Base-by-base conservation (phyloP, 805 yeast species). In the Kuraishia hungarica region DNA sequence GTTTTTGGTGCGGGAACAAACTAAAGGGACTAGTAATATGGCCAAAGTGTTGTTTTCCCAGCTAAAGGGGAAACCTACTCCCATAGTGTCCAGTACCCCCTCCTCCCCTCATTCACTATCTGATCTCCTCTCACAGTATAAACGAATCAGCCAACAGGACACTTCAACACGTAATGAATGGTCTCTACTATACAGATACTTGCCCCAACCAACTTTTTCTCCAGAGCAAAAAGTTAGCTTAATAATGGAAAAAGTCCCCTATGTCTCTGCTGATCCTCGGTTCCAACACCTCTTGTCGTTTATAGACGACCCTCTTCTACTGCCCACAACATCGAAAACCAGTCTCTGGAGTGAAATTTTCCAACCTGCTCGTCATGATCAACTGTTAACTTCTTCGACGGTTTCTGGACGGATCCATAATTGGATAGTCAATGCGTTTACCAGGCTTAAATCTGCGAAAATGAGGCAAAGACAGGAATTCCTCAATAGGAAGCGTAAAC, bases 371-470 rank as follows among this genome's bases (percentile, higher is more conserved):
- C 50, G 58, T 1, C 64, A 70, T 24, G 57, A 60, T 1, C 71
- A 75, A 7, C 66, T 77, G 47, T 59, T 79, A 39, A 68, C 77
- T 50, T 58, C 71, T 7, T 48, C 55, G 1, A 52, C 58, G 1
- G 61, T 66, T 20, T 64, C 66, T 19, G 50, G 29, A 0, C 62
- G 60, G 1, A 61, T 79, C 1, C 61, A 63, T 23, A 54, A 59
- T 11, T 80, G 84, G 84, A 58, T 80, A 1, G 48, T 56, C 2
- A 67, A 71, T 21, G 66, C 80, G 1, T 80, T 78, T 56, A 57
- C 55, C 2, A 66, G 59, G 53, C 67, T 60, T 7, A 62, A 58
- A 55, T 62, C 56, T 26, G 69, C 67, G 2, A 65, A 67, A 54
- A 58, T 64, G 62, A 51, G 63, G 56, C 62, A 69, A 60, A 56